Base-by-base conservation (phyloP, 176 grass and related monocot genomes). In the Echinochloa phyllopogon region DNA sequence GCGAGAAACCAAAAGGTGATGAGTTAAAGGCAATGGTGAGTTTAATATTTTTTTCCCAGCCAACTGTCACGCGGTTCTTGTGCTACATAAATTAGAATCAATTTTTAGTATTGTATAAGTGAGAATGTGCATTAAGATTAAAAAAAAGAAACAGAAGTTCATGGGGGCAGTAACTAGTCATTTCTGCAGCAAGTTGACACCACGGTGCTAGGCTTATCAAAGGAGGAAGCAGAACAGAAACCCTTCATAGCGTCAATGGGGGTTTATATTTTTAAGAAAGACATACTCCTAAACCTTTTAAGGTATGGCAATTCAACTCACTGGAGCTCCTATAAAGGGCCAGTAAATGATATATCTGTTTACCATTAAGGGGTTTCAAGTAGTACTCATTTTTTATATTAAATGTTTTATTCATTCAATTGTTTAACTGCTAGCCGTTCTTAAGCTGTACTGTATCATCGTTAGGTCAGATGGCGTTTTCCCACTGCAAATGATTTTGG, bases 401-500 rank as follows among this genome's bases (percentile, higher is more conserved):
- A 18, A 50, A 59, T 65, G 6, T 29, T 45, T 65, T 51, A 16
- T 20, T 38, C 8, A 58, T 3, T 15, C 33, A 56, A 20, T 15
- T 0, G 17, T 55, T 24, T 77, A 79, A 71, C 17, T 84, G 58
- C 57, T 77, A 44, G 72, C 72, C 83, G 24, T 65, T 78, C 57
- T 84, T 88, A 86, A 90, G 80, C 59, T 86, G 45, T 80, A 86
- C 25, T 75, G 75, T 73, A 88, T 90, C 68, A n/a, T 88, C 82
- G 74, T 83, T 95, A 88, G 85, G 84, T 89, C 96, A 98, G 96
- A 90, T 95, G 93, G 93, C 82, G 91, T 61, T 98, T 98, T 92
- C 96, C 96, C 56, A 95, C 93, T 72, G 93, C 96, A 67, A 98
- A 98, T 89, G 96, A 95, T 81, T 98, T 98, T 78, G 96, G 96